A percentile compares a stretch with the other conserved stretches of the same genome.
Conservation (phyloP, 23 red algal species). For the Chondrus crispus region DNA sequence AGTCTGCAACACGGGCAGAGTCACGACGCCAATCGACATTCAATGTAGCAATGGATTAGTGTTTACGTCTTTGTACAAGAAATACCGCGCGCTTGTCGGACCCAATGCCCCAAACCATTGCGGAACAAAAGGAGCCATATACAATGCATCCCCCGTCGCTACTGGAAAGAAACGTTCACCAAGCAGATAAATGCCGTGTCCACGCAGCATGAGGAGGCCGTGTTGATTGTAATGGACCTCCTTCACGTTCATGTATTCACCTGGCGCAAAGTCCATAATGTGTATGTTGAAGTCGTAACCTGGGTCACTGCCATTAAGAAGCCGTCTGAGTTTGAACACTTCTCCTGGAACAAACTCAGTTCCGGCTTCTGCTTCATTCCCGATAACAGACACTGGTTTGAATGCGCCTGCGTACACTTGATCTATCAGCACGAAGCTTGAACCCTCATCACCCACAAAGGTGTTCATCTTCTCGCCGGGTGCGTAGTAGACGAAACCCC, state of each 20-base stretch:
- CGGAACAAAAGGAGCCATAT: constrained; percentile 63
- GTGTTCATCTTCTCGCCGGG: not conserved
- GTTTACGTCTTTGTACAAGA: constrained; percentile 77
- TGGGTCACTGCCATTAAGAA: constrained; percentile 8
- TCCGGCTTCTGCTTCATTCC: constrained; percentile 10
- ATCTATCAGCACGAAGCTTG: constrained; percentile 25
- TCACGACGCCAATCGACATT: no score
- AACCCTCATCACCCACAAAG: not conserved
- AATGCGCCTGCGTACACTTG: not conserved
- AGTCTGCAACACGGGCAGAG: no score
- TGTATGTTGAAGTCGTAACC: constrained; percentile 78
- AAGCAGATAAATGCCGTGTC: constrained; percentile 64
- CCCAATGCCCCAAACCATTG: constrained; percentile 83
- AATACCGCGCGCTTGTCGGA: constrained; percentile 26
- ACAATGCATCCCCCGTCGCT: constrained; percentile 66
- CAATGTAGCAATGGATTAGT: constrained; percentile 63
- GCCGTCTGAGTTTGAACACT: constrained; percentile 47
- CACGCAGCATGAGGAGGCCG: constrained; percentile 64
- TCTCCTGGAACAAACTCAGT: constrained; percentile 55
- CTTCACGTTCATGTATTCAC: constrained; percentile 60
- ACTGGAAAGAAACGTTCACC: constrained; percentile 54
- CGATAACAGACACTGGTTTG: constrained; percentile 14
- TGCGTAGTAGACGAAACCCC: constrained; percentile 60
- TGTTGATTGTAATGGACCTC: constrained; percentile 83
- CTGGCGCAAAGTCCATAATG: constrained; percentile 78